Evolutionary conservation across 2,329 filamentous ascomycete genomes (phyloP), one percentile per base, ranked within the genome.

Genomic region (Aquanectria penicillioides): DNA sequence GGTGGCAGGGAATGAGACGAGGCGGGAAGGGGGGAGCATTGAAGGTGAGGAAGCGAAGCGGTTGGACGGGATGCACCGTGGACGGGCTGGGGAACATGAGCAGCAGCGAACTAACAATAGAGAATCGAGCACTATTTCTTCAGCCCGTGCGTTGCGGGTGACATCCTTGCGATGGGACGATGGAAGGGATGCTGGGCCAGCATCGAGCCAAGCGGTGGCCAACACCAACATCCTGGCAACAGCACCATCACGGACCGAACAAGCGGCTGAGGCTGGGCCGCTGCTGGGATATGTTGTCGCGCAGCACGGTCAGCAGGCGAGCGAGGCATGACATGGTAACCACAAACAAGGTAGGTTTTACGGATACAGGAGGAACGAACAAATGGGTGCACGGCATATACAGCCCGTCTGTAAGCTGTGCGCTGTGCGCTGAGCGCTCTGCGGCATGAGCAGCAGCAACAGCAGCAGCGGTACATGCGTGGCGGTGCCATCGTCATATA

Each of bases 121-220:
- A n/a, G n/a, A n/a, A n/a, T n/a, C n/a, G n/a, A n/a, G n/a, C n/a
- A n/a, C n/a, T n/a, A 28, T 46, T 23, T 38, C 26, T 43, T 17
- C 18, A 64, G 62, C 47, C 54, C 59, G 46, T 55, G 62, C 62
- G 37, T 41, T 59, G 53, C 47, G 51, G 48, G 37, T 63, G 33
- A 34, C 25, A 51, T 44, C 57, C 60, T 41, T 58, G 49, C n/a
- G 4, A 25, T 28, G 17, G 13, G 18, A 15, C 20, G 37, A 44
- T 33, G 20, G 41, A 29, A 23, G 49, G 22, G 11, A 53, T 53
- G 13, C 34, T 20, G 18, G 8, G 26, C 38, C 29, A 36, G 23
- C 43, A 47, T 53, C 46, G 25, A 48, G n/a, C 36, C 37, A 29
- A 26, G 43, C 47, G 40, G 23, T 22, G 47, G 36, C 47, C 34